Evolutionary conservation across 2,329 filamentous ascomycete species (phyloP).

Genomic region (Sclerotinia minor): DNA sequence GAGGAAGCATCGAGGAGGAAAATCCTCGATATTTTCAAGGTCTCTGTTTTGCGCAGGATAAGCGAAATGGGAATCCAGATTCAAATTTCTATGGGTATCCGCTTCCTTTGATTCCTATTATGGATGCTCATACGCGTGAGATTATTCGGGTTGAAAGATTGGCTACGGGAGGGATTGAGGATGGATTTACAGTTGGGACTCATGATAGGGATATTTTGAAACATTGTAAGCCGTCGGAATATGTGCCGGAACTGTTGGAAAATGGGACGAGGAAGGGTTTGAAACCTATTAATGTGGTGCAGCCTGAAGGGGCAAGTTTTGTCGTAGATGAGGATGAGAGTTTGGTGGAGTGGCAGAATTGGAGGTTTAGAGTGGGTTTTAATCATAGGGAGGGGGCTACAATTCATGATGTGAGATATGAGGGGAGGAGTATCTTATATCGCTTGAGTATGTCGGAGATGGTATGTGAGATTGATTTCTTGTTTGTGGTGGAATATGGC

Average conservation of each 20-base stretch:
- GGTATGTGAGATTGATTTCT: conserved; percentile 34
- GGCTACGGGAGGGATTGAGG: conserved; percentile 43
- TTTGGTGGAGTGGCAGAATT: conserved; percentile 54
- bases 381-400: conserved; percentile 61
- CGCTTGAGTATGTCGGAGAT: conserved; percentile 61
- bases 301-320: conserved; percentile 64
- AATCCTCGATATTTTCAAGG: conserved; percentile 55
- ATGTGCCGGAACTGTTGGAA: conserved; percentile 46
- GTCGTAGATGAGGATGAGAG: conserved; percentile 47
- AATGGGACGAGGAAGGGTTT: conserved; percentile 47
- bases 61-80: conserved; percentile 27
- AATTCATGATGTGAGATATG: conserved; percentile 61
- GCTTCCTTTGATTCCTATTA: conserved; percentile 50
- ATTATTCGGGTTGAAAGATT: conserved; percentile 52
- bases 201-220: conserved; percentile 49
- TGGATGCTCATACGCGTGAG: conserved; percentile 49
- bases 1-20: conserved; percentile 46
- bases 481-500: background rate
- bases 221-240: conserved; percentile 43
- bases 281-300: conserved; percentile 62
- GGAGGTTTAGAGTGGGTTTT: conserved; percentile 63
- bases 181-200: conserved; percentile 47
- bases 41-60: conserved; percentile 54
- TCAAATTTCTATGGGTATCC: conserved; percentile 53
- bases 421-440: conserved; percentile 59